Base-by-base conservation (phyloP, 202 grass and related monocot genomes). In the Sporobolus alterniflorus region DNA sequence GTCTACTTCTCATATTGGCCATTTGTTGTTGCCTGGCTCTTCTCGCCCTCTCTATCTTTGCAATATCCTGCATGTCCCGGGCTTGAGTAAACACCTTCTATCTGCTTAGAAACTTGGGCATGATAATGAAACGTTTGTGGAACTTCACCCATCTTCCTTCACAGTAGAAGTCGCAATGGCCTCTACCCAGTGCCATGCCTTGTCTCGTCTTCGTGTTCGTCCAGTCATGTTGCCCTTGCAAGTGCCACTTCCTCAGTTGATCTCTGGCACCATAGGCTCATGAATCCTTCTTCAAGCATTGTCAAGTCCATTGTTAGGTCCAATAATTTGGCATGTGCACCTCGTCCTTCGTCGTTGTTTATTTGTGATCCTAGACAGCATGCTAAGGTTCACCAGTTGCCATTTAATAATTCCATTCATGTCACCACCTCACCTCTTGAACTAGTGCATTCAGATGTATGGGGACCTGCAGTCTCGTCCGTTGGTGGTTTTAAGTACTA, bases 1-100 rank as follows among this genome's bases (percentile, higher is more conserved):
- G 67, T 83, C 73, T 30, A 93, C 93, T 12, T 80, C 68, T 95
- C 92, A 92, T 92, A 98, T 13, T 93, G 81, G 0, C 88, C 74
- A 51, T 24, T 82, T 76, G 5, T 91, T 94, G n/a, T 81, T 81
- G 2, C 91, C 90, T 75, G 94, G 81, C 6, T 21, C 49, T 7
- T 20, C 3, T 51, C 16, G 7, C 1, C 17, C 49, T 1, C 7
- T 21, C 7, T 1, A 51, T 6, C 17, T 51, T 21, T 3, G 14
- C 1, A 50, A 50, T 50, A 6, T 50, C 6, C 49, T 51, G 3
- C 4, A 18, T 21, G 49, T 51, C 4, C 49, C 49, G 0, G 0
- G 3, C 15, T 5, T 21, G 1, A 51, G 16, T 5, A 21, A 20
- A 7, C 16, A 51, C 7, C 49, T 51, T 21, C 3, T 51, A 6